Evolutionary conservation across 2,329 filamentous ascomycete species (phyloP).

Genomic region (Exutisphaerella laricina): DNA sequence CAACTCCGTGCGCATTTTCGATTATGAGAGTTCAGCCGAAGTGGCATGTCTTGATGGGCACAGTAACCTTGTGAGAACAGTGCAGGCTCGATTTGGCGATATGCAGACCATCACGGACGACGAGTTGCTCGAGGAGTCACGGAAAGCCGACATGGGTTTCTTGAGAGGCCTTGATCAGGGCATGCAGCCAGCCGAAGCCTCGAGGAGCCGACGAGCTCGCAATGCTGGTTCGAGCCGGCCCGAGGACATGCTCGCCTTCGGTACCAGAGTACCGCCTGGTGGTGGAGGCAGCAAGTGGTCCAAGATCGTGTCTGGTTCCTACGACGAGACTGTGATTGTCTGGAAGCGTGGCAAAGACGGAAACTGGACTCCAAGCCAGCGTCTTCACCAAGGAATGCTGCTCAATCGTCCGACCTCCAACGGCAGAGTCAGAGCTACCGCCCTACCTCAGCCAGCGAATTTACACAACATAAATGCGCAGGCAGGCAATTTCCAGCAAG

Average conservation of each 20-base stretch:
- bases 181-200: constrained; percentile 31
- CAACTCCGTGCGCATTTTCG: constrained; percentile 92
- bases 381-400: constrained; percentile 34
- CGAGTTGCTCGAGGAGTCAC: constrained; percentile 68
- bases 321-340: constrained; percentile 91
- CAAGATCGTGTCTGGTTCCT: constrained; percentile 94
- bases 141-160: constrained; percentile 66
- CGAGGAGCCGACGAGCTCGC: constrained; percentile 32
- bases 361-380: constrained; percentile 73
- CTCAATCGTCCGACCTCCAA: constrained; percentile 8
- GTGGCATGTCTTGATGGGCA: constrained; percentile 84
- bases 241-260: constrained; percentile 70
- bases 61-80: constrained; percentile 77
- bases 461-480: constrained; percentile 11
- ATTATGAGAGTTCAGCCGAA: constrained; percentile 76
- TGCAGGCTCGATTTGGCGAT: constrained; percentile 92
- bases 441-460: constrained; percentile 11
- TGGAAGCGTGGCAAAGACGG: constrained; percentile 75
- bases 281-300: constrained; percentile 85
- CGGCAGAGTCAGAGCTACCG: constrained; percentile 5
- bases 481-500: constrained; percentile 6
- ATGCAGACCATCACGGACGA: constrained; percentile 66
- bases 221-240: constrained; percentile 72
- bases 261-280: constrained; percentile 82
- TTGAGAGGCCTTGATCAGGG: constrained; percentile 53